Base-by-base conservation (phyloP, 2,329 filamentous ascomycete genomes). In the Calonectria crousiana region DNA sequence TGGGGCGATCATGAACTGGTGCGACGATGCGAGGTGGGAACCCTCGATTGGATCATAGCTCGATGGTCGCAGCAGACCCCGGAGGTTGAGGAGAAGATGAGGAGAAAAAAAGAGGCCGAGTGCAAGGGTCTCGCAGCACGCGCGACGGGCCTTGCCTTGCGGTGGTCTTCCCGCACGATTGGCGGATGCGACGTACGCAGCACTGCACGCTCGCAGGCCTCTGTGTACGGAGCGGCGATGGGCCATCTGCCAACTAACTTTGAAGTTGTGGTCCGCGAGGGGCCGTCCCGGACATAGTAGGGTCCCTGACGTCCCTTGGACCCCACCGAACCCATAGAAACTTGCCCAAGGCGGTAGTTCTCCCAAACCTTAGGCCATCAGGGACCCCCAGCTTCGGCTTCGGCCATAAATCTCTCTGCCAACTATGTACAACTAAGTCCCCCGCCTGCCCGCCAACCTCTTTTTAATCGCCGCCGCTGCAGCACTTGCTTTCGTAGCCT, bases 211-310 rank as follows among this genome's bases (percentile, higher is more conserved):
- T 65, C 13, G 49, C 49, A 49, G 4, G 36, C 14, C 36, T 20
- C n/a, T 62, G 16, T 34, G 16, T 34, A 38, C 16, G 36, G 67
- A 41, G 70, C 70, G 26, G 66, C 53, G 28, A 44, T 64, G 34
- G 53, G 34, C 26, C 11, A 52, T 38, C 44, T 49, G 28, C 52
- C 36, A 41, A 44, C 26, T 65, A 30, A 28, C 36, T 49, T 49
- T 34, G 20, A 49, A 51, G 47, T 65, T 47, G 58, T 56, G 65
- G 60, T 71, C 68, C 28, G 49, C n/a, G 68, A 71, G 68, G 38
- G 60, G 41, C 30, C n/a, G 60, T 65, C 36, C 28, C 51, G 20
- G 51, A 58, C 38, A 68, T 30, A 68, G 38, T 44, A 68, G 56
- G 56, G 38, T 28, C 60, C 58, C 41, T 47, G 51, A 41, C 28